phyloP scores from a whole-genome alignment of 1,139 yeast species.

The Suhomyces chickasaworum region DNA sequence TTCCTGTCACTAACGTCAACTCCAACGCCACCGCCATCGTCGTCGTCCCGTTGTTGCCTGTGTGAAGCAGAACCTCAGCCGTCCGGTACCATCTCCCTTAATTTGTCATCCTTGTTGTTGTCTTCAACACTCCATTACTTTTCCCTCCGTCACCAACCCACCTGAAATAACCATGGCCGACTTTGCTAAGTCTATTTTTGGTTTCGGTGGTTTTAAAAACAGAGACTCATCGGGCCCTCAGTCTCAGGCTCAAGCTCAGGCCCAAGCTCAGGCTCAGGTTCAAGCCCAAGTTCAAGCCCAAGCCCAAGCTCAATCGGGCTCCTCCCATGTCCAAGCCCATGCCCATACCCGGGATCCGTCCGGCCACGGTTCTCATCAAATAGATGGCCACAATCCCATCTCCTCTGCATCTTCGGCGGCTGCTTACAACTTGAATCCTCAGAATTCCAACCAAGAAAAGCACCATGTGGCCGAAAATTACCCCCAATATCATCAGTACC shows the following conservation, averaged over 20 bases:
- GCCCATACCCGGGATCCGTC: constrained; percentile 1
- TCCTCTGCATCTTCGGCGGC: constrained; percentile 6
- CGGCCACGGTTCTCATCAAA: not conserved
- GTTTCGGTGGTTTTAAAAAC: constrained; percentile 52
- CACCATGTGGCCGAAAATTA: constrained; percentile 4
- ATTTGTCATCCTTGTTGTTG: not conserved
- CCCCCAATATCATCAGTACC: constrained; percentile 9
- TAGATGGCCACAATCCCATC: not conserved
- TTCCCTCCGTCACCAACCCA: not conserved
- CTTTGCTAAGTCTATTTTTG: constrained; percentile 62
- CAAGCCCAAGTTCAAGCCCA: constrained; percentile 4
- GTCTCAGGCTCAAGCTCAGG: not conserved
- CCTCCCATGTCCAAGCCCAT: not conserved
- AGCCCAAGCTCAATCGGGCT: not conserved
- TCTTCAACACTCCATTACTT: not conserved
- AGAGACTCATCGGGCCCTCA: constrained; percentile 18
- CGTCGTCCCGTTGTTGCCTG: not conserved
- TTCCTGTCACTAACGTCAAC: not conserved
- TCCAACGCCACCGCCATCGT: not conserved
- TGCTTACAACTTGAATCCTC: constrained; percentile 1
- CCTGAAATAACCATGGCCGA: constrained; percentile 52
- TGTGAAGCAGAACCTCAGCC: constrained; percentile 1
- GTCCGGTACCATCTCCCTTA: not conserved
- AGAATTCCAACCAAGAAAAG: not conserved
- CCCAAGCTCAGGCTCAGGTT: not conserved